Evolutionary conservation across 768 basidiomycete genomes (phyloP).

Genomic region (Glaciozyma martinii): DNA sequence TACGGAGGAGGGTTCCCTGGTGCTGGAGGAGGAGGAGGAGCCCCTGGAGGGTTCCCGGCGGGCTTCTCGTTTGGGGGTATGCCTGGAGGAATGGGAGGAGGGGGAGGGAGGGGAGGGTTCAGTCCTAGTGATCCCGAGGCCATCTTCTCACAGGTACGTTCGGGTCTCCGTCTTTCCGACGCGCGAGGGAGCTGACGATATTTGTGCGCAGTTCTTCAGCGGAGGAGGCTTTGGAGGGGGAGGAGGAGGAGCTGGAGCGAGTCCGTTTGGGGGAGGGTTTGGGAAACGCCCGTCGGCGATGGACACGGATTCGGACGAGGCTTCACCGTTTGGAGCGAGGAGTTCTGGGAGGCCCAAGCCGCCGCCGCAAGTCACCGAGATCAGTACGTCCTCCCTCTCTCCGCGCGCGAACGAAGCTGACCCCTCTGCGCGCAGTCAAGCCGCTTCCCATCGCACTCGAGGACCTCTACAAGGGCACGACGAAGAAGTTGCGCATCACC

Average conservation of each 20-base stretch:
- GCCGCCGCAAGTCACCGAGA: conserved; percentile 18
- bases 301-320: conserved; percentile 33
- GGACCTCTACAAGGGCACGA: conserved; percentile 73
- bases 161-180: not conserved
- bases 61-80: conserved; percentile 22
- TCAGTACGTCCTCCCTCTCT: conserved; percentile 14
- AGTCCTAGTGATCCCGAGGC: not conserved
- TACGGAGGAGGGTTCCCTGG: conserved; percentile 31
- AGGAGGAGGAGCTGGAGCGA: not conserved
- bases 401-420: not conserved
- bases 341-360: not conserved
- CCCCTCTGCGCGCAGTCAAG: conserved; percentile 33
- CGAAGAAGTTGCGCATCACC: conserved; percentile 80
- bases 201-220: not conserved
- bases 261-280: not conserved
- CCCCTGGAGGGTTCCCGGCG: conserved; percentile 35
- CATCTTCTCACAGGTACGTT: not conserved
- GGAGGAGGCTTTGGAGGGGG: conserved; percentile 25
- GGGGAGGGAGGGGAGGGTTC: conserved; percentile 38
- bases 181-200: not conserved
- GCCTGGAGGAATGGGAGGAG: conserved; percentile 12
- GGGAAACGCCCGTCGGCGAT: conserved; percentile 27
- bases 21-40: conserved; percentile 21
- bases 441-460: conserved; percentile 77
- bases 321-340: not conserved